Conservation (phyloP, 306 rosid species). For the Inga laurina region DNA sequence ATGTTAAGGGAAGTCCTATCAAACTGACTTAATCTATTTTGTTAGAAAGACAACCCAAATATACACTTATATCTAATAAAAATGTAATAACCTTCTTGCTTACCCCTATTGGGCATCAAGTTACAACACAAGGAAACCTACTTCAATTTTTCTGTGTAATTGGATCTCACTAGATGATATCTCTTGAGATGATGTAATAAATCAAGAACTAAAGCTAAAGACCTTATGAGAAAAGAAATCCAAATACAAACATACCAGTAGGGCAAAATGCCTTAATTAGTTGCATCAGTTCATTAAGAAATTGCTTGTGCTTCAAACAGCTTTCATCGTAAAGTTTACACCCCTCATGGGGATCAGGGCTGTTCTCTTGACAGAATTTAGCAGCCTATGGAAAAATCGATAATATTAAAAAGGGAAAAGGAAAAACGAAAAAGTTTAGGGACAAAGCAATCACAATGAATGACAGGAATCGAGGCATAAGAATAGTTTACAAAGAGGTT, state of each 20-base stretch:
- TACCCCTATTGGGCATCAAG: neutral
- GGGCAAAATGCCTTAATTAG: constrained; percentile 38
- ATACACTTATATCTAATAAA: no score
- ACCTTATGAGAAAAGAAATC: neutral
- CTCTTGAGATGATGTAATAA: neutral
- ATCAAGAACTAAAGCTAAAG: no score
- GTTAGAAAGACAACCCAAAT: no score
- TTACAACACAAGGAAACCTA: neutral
- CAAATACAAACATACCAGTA: constrained; percentile 43
- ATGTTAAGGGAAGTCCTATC: no score
- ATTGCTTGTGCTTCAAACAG: constrained; percentile 33
- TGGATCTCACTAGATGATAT: neutral
- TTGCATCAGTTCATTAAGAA: constrained; percentile 55
- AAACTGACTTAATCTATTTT: no score
- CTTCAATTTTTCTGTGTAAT: neutral
- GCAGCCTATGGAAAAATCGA: constrained; percentile 45
- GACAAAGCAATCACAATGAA: neutral
- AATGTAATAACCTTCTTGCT: neutral
- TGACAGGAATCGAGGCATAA: neutral
- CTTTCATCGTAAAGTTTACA: constrained; percentile 44
- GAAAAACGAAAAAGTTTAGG: neutral
- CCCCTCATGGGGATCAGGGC: constrained; percentile 34
- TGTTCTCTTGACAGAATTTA: constrained; percentile 51
- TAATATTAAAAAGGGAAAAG: neutral
- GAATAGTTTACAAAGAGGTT: neutral